Evolutionary conservation across 495 filamentous ascomycete species (phyloP).

Genomic region (Daldinia vernicosa): DNA sequence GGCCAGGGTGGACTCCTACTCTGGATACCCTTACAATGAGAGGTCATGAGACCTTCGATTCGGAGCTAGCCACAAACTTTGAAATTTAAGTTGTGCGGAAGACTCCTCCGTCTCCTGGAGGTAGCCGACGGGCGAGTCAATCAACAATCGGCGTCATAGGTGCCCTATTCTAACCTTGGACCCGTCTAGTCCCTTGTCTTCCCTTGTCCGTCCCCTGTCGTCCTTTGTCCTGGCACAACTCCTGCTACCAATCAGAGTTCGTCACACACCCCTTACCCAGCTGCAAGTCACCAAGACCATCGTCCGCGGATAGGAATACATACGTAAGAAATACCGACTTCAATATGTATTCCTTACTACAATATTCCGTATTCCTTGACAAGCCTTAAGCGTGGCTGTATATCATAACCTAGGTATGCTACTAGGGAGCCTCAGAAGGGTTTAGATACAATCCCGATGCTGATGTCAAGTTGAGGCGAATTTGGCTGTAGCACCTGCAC

Average conservation of each 20-base stretch:
- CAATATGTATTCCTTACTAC: not conserved
- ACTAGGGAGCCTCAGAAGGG: not conserved
- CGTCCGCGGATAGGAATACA: not conserved
- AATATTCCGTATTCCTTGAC: not conserved
- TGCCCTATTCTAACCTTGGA: slow-evolving; percentile 30
- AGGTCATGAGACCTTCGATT: slow-evolving; percentile 46
- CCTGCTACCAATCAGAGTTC: not conserved
- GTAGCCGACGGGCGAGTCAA: slow-evolving; percentile 42
- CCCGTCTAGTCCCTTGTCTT: slow-evolving; percentile 22
- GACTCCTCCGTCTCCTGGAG: slow-evolving; percentile 34
- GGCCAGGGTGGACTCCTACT: slow-evolving; percentile 37
- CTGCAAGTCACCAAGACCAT: slow-evolving; percentile 15
- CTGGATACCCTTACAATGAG: slow-evolving; percentile 46
- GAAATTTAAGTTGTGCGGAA: slow-evolving; percentile 40
- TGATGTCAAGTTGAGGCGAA: slow-evolving; percentile 34
- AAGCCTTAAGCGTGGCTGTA: not conserved
- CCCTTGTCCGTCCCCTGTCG: slow-evolving; percentile 8
- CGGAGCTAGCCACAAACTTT: slow-evolving; percentile 44
- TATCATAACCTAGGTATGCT: not conserved
- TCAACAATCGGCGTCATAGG: slow-evolving; percentile 37
- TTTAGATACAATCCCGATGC: slow-evolving; percentile 27
- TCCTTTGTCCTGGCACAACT: slow-evolving; percentile 19
- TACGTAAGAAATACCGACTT: not conserved
- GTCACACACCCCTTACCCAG: slow-evolving; percentile 29
- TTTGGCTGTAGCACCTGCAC: slow-evolving; percentile 37